Base-by-base conservation (phyloP, 768 basidiomycete genomes). In the Naganishia friedmannii region DNA sequence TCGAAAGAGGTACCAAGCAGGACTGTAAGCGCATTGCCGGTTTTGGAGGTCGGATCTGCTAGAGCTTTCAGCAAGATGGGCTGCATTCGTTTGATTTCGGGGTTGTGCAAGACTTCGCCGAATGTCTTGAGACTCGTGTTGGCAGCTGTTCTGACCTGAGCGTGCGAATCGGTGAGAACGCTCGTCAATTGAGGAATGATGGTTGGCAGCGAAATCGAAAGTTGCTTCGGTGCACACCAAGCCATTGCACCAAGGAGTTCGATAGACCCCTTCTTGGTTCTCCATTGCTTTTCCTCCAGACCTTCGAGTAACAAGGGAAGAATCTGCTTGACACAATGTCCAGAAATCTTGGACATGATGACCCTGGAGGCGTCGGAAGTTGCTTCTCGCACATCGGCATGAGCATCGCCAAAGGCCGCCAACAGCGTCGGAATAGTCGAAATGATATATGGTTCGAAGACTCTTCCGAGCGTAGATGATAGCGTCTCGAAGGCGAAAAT, bases 191-290 rank as follows among this genome's bases (percentile, higher is more conserved):
- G 88, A 8, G 96, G 96, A 66, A 99, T 94, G 80, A 98, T 92
- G 63, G 97, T 91, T 7, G 95, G 95, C 2, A 99, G 85, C 0
- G 95, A 98, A 23, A 93, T 84, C 0, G 96, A 96, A 19, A 98
- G 86, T 80, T 99, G 96, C 46, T 88, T 87, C 1, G 95, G 96
- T 10, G 96, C 93, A 79, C 94, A 95, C 81, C 95, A 98, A 0
- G 96, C 96, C 94, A 98, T 98, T 86, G 93, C 91, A 28, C 96
- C 96, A 70, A 99, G 83, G 7, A 98, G 83, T 79, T 99, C 96
- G 71, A 98, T 97, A 8, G 94, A 94, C 1, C 95, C 96, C 80
- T 85, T 84, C 83, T 98, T 98, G 0, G 93, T 92, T 17, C 96
- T 86, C 96, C 96, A 98, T 77, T 98, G 95, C 78, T 95, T 97